A percentile compares a stretch with the other conserved stretches of the same genome.
Evolutionary conservation across 2,329 filamentous ascomycete genomes (phyloP).

Genomic region (Apiospora sp.): DNA sequence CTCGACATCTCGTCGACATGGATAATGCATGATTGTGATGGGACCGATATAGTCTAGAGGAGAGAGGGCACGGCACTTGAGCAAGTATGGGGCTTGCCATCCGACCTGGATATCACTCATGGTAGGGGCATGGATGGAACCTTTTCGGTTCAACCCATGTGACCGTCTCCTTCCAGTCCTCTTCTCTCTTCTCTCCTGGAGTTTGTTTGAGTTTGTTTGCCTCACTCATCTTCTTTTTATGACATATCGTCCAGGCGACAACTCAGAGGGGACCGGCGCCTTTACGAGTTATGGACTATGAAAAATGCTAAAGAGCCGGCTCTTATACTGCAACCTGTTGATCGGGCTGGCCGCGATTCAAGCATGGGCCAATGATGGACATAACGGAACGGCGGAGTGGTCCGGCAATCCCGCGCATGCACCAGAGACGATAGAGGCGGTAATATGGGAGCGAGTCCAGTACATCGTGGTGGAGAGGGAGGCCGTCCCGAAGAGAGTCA

Average conservation of each 20-base stretch:
- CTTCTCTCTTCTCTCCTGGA: slow-evolving; percentile 27
- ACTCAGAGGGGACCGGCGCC: slow-evolving; percentile 20
- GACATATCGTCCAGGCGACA: slow-evolving; percentile 36
- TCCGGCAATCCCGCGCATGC: slow-evolving; percentile 18
- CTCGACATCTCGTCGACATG: background rate
- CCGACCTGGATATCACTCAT: background rate
- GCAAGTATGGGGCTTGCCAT: background rate
- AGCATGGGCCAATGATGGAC: slow-evolving; percentile 35
- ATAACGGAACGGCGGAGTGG: slow-evolving; percentile 4
- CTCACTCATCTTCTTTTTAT: slow-evolving; percentile 31
- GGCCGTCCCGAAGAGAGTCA: slow-evolving; percentile 27
- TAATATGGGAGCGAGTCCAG: slow-evolving; percentile 33
- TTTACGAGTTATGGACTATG: slow-evolving; percentile 38
- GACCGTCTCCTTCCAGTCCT: slow-evolving; percentile 16
- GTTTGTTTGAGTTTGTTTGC: slow-evolving; percentile 19
- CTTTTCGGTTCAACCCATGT: background rate
- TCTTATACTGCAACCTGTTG: slow-evolving; percentile 40
- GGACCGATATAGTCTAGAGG: slow-evolving; percentile 1
- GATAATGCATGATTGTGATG: slow-evolving; percentile 10
- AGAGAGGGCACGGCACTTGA: background rate
- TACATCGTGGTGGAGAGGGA: slow-evolving; percentile 31
- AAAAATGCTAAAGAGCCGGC: slow-evolving; percentile 43
- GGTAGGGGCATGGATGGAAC: background rate
- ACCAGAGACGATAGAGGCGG: slow-evolving; percentile 25
- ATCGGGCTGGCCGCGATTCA: slow-evolving; percentile 41